A percentile compares a stretch with the other conserved stretches of the same genome.
phyloP scores from a whole-genome alignment of 2,329 filamentous ascomycete genomes.

The Dothiorella sarmentorum region DNA sequence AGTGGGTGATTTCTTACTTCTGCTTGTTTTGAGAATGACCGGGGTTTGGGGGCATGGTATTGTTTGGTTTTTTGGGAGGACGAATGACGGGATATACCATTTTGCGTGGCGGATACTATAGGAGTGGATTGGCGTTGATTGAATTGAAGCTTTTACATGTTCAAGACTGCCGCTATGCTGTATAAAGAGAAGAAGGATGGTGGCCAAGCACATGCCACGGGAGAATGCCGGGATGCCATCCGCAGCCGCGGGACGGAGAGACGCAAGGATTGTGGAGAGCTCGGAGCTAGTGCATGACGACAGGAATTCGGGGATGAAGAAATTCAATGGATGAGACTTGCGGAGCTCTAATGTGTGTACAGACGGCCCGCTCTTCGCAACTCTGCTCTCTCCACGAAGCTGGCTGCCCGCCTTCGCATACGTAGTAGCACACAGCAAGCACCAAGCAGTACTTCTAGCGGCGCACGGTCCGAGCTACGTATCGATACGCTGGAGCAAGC shows the following conservation, averaged over 20 bases:
- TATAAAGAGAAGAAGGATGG: no score
- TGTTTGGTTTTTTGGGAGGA: no score
- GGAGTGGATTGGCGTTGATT: not conserved
- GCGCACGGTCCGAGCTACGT: conserved; percentile 10
- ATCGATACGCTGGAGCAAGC: conserved; percentile 11
- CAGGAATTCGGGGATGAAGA: not conserved
- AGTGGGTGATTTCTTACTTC: not conserved
- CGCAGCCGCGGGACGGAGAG: conserved; percentile 5
- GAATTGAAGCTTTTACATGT: no score
- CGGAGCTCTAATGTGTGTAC: no score
- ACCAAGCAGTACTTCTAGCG: no score
- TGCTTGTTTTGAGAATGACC: no score
- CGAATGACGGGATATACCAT: not conserved
- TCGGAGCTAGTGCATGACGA: conserved; percentile 10
- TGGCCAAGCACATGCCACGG: not conserved
- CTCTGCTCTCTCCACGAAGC: not conserved
- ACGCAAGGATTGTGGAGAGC: conserved; percentile 13
- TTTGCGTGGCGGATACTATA: not conserved
- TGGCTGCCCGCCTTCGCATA: not conserved
- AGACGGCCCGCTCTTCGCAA: not conserved
- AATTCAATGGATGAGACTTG: no score
- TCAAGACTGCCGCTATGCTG: no score
- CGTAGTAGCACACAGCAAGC: no score
- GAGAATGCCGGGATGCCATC: not conserved
- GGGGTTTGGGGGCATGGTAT: no score